phyloP scores from a whole-genome alignment of 2,329 filamentous ascomycete species.

The Claviceps africana region DNA sequence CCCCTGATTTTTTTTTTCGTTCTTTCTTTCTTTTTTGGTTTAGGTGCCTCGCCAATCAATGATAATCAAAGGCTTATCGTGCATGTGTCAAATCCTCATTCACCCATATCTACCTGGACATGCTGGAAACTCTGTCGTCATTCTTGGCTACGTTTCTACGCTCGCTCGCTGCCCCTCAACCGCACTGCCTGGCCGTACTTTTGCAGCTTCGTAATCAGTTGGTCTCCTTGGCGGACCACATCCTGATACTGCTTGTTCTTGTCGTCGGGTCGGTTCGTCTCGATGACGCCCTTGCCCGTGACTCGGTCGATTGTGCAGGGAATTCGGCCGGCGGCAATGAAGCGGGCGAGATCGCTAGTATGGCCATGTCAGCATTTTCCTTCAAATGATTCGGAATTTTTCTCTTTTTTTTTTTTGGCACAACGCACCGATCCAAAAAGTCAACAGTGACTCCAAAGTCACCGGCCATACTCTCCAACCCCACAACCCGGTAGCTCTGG shows the following conservation, averaged over 20 bases:
- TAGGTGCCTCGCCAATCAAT: no score
- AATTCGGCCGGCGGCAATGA: constrained; percentile 88
- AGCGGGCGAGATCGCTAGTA: constrained; percentile 77
- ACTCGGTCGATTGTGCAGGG: constrained; percentile 96
- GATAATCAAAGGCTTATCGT: not conserved
- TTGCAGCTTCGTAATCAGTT: constrained; percentile 95
- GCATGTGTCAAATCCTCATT: not conserved
- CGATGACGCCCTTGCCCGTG: constrained; percentile 88
- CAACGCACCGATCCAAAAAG: constrained; percentile 75
- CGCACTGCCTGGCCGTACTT: constrained; percentile 97
- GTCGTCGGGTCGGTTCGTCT: constrained; percentile 93
- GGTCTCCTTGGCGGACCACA: constrained; percentile 92
- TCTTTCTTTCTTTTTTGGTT: not conserved
- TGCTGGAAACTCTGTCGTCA: not conserved
- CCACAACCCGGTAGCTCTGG: constrained; percentile 93
- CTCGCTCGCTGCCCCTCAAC: constrained; percentile 85
- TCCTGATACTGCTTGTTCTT: constrained; percentile 99
- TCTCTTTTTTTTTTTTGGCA: not conserved
- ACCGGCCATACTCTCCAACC: constrained; percentile 91
- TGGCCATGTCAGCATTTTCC: not conserved
- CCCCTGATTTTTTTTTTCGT: not conserved
- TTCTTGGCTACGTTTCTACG: constrained; percentile 30
- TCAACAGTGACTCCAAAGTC: constrained; percentile 96
- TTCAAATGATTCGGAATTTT: not conserved
- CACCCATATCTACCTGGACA: not conserved